Evolutionary conservation across 352 stramenopile species (phyloP).

Genomic region (Phytophthora pisi): DNA sequence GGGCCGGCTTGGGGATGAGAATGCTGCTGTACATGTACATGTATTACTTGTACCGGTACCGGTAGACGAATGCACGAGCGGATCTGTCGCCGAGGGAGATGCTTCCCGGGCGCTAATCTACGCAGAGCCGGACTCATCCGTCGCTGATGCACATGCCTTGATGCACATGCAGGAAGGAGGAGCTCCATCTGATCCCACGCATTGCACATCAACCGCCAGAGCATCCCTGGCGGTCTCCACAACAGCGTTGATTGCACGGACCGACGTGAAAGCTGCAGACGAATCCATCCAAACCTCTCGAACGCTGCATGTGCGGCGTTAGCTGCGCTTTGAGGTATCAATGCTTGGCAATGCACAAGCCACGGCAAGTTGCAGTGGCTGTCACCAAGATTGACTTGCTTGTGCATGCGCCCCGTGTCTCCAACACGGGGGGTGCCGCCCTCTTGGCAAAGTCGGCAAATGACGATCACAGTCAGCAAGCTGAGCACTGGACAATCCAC

Average conservation of each 20-base stretch:
- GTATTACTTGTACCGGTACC: background rate
- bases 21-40: background rate
- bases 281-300: too few relatives aligned
- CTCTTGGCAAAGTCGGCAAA: background rate
- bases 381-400: background rate
- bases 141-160: slow-evolving; percentile 6
- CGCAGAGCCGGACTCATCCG: slow-evolving; percentile 21
- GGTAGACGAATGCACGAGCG: slow-evolving; percentile 20
- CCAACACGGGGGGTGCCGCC: too few relatives aligned
- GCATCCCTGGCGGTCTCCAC: slow-evolving; percentile 26
- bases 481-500: slow-evolving; percentile 7
- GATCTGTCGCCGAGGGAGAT: slow-evolving; percentile 25
- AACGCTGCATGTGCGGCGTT: too few relatives aligned
- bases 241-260: slow-evolving; percentile 16
- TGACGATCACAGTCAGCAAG: slow-evolving; percentile 12
- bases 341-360: background rate
- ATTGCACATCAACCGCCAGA: slow-evolving; percentile 33
- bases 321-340: too few relatives aligned
- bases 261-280: too few relatives aligned
- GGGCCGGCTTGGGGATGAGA: too few relatives aligned
- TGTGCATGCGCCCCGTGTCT: too few relatives aligned
- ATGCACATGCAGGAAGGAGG: slow-evolving; percentile 4
- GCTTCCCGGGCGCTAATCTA: slow-evolving; percentile 15
- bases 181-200: slow-evolving; percentile 14
- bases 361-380: too few relatives aligned